Evolutionary conservation across 768 basidiomycete species (phyloP).

Genomic region (Lactarius trivialis): DNA sequence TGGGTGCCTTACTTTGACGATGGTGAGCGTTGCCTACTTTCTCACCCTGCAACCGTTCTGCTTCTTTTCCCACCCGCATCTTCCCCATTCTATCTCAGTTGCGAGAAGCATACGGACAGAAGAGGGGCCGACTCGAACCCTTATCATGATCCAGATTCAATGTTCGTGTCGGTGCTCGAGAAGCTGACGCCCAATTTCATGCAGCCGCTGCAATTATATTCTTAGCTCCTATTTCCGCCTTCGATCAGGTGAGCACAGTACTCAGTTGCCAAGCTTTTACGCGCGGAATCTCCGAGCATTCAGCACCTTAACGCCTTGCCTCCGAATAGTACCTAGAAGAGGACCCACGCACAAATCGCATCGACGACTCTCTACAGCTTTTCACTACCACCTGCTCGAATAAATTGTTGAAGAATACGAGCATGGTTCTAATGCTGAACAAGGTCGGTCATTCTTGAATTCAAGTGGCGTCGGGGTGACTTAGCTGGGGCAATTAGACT

Average conservation of each 20-base stretch:
- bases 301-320: slow-evolving; percentile 35
- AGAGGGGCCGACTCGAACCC: background rate
- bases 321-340: slow-evolving; percentile 69
- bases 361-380: slow-evolving; percentile 83
- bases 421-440: slow-evolving; percentile 53
- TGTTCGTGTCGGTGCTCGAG: background rate
- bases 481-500: slow-evolving; percentile 52
- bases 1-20: slow-evolving; percentile 87
- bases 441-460: slow-evolving; percentile 54
- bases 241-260: slow-evolving; percentile 60
- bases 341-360: slow-evolving; percentile 77
- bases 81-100: background rate
- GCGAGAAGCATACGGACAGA: background rate
- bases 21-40: slow-evolving; percentile 28
- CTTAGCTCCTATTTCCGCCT: slow-evolving; percentile 79
- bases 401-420: slow-evolving; percentile 58
- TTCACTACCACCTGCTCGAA: slow-evolving; percentile 85
- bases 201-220: slow-evolving; percentile 81
- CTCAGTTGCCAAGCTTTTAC: background rate
- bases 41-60: slow-evolving; percentile 32
- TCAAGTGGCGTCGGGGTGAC: background rate
- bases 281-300: background rate
- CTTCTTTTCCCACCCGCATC: slow-evolving; percentile 69
- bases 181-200: slow-evolving; percentile 11
- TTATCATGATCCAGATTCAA: slow-evolving; percentile 4